Base-by-base conservation (phyloP, 306 rosid species). In the Vicia sativa region DNA sequence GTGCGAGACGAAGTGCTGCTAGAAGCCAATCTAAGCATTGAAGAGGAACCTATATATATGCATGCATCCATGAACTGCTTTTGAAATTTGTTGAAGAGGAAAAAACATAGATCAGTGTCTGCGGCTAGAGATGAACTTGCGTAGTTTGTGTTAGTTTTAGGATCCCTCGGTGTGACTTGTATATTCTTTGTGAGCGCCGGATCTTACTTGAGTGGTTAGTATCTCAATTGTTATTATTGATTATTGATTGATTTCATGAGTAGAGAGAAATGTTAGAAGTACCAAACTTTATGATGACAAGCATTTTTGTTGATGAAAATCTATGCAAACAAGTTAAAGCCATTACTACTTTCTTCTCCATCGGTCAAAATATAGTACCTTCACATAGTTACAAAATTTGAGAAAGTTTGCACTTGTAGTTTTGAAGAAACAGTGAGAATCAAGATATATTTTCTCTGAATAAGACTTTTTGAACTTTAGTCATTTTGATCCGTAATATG, bases 1-100 rank as follows among this genome's bases (percentile, higher is more conserved):
- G 95, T 62, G 97, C 95, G 0, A 79, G 97, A 70, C 75, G 95
- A 84, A 91, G 86, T 76, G 97, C 95, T 60, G 76, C 89, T 5
- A 78, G 82, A 63, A 67, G 65, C 70, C 78, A 65, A 58, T 72
- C 95, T 1, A 91, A 91, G 77, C 74, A 71, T 52, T 87, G 79
- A 84, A 74, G 49, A 26, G 41, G 29, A 9, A 31, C 1, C 50
- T 61, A n/a, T 12, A 15, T 12, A 15, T 34, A 34, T 34, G 38
- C 38, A 34, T 45, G 60, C 44, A 53, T 25, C 37, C 46, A 28
- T 39, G 31, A 60, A 19, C 23, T 28, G 50, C 23, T 66, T 65
- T 42, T 35, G 60, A 1, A 72, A 61, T 70, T 39, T 72, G 49
- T 52, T 69, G 69, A 14, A 48, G 75, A 26, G n/a, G 41, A 37